Evolutionary conservation across 257 asterid species (phyloP), one percentile per base, ranked within the genome.

Genomic region (Plantago major): DNA sequence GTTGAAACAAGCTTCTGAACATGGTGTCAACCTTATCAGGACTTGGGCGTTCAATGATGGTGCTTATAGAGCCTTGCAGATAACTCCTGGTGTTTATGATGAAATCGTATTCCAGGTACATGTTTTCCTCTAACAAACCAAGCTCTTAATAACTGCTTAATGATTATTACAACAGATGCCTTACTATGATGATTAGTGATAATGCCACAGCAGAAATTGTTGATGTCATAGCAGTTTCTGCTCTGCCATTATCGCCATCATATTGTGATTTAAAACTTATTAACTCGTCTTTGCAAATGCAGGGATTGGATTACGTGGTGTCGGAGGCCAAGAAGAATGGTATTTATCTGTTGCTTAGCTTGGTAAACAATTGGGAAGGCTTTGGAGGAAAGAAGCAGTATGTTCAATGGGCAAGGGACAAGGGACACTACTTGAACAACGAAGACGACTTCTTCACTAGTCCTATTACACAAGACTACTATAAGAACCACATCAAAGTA

Each of bases 41-140:
- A 58, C 63, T 42, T 58, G 63, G 63, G 63, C 63, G 10, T 58
- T 58, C 28, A 58, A 47, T 42, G 63, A 58, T 42, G 63, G 63
- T 11, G 50, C 33, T 9, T 58, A 58, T 18, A 42, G 63, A 58
- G 63, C 63, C 30, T 28, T 58, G 47, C 63, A 58, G 26, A 45
- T 18, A 1, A 38, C 63, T 42, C 63, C 63, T 0, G 63, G 63
- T 42, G 18, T 47, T 5, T 58, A 58, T 47, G 42, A 58, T 28
- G 63, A 58, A 47, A 47, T 10, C 15, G 42, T 58, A 47, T 58
- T 58, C 22, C 40, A 58, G 63, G 63, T 58, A 58, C n/a, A 7
- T 48, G 26, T 22, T 22, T 22, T 22, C 26, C 26, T 22, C 26
- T 22, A 22, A 22, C 26, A 22, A 22, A 33, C 5, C 6, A 33